Conservation (phyloP, 208 protist species). For the Porcisia deanei region DNA sequence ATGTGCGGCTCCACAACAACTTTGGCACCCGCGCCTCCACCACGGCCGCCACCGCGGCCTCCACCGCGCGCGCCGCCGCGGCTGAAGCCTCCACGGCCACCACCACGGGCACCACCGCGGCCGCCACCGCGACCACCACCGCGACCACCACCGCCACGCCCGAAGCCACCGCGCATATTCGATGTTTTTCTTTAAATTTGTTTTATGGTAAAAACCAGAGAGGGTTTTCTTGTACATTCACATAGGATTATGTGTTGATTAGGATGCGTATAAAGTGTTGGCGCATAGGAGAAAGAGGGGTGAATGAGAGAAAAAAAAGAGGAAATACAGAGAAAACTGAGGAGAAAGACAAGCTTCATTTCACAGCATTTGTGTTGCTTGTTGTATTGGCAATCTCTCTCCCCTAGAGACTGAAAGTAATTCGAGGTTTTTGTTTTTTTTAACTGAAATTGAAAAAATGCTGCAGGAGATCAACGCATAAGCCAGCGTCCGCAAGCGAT, state of each 20-base stretch:
- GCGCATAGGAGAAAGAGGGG: background rate
- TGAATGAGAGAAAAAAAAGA: background rate
- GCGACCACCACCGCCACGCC: constrained; percentile 11
- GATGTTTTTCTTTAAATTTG: constrained; percentile 1
- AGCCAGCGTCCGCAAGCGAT: background rate
- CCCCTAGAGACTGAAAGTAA: background rate
- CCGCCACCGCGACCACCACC: constrained; percentile 19
- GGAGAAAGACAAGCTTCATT: background rate
- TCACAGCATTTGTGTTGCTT: background rate
- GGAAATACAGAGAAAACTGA: background rate
- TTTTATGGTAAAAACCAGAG: background rate
- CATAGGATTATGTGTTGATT: background rate
- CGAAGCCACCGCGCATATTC: constrained; percentile 40
- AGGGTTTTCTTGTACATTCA: background rate
- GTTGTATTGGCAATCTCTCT: background rate
- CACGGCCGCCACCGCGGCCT: constrained; percentile 57
- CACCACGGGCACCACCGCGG: constrained; percentile 48
- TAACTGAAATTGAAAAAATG: background rate
- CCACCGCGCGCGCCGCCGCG: constrained; percentile 46
- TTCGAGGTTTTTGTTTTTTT: background rate
- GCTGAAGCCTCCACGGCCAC: constrained; percentile 48
- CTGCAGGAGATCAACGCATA: background rate
- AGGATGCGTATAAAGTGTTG: background rate
- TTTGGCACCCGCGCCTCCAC: constrained; percentile 93
- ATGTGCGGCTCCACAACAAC: constrained; percentile 98